Evolutionary conservation across 1,284 basidiomycete genomes (phyloP), one percentile per base, ranked within the genome.

Genomic region (Microbotryum lychnidis-dioicae): DNA sequence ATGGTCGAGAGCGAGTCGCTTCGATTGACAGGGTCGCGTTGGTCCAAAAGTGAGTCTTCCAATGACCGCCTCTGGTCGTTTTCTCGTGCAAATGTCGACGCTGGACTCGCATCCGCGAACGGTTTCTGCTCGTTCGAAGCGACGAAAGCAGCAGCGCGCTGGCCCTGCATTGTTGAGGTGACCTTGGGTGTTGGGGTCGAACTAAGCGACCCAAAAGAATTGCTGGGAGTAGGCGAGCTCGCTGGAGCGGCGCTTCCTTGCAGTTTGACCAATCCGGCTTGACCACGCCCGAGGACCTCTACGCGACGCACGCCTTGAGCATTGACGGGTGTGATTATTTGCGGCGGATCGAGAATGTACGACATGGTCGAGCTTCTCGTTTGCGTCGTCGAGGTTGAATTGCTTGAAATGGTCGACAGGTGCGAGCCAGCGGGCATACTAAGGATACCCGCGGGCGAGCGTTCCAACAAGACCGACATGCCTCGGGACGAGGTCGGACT

Each of bases 291-390:
- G 44, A 60, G 48, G 27, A 69, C 54, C 48, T 69, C 67, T 50
- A 69, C 67, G 7, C 67, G 57, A 2, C 61, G 56, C 18, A 67
- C 48, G 2, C 67, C 67, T 12, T 63, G 54, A 5, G 57, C 59
- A 27, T 61, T 60, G 37, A 65, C 61, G 45, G 67, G 67, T n/a
- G 67, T 69, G 59, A 69, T 67, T 50, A 72, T 71, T 57, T 71
- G 69, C n/a, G 71, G 71, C 37, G 71, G 68, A 45, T 72, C 71
- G 60, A 72, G 68, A 46, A 72, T 71, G 62, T 72, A 72, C 18
- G 66, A 68, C 71, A 72, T 71, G 46, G 71, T 71, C 54, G 68
- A 70, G 29, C 51, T 63, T 23, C 54, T 61, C 10, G 64, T 68
- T 3, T 65, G 58, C 0, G 57, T 58, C 18, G 67, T 66, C 42